Base-by-base conservation (phyloP, 257 asterid genomes). In the Rubia yunnanensis region DNA sequence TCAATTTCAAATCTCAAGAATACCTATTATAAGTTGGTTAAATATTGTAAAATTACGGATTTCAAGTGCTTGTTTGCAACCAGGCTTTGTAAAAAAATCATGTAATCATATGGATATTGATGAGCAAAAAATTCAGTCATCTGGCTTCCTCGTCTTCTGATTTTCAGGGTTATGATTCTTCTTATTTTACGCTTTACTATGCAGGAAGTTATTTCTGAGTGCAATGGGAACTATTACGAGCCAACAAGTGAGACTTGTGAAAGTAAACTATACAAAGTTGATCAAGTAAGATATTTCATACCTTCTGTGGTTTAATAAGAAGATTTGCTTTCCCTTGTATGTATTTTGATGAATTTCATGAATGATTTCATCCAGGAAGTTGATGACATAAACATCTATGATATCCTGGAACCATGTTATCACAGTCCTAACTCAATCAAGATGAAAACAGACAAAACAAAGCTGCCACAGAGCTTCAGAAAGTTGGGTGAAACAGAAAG, bases 401-500 rank as follows among this genome's bases (percentile, higher is more conserved):
- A 92, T 80, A 89, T 83, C 78, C 92, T 92, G 24, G 96, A 92
- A 80, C 97, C 96, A 3, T 92, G 99, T 81, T 92, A 89, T 73
- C 94, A 92, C 64, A 74, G 61, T 58, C 67, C 81, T 30, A 61
- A 52, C n/a, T 35, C 79, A 15, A 82, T 83, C 64, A 70, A 36
- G 44, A 79, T 73, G 67, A 64, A 30, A 69, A 69, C 73, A 5
- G 77, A 57, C 55, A 71, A 74, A 70, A 41, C 70, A 54, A 84
- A 73, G 46, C 66, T 87, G 83, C 96, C 99, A 3, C 73, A 28
- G 38, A 92, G 99, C 85, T 92, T 92, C 72, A 85, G 99, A 79
- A 87, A 74, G 74, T 73, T 92, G 70, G 99, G 99, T 11, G 99
- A 92, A 82, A 92, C 97, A 14, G 84, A 87, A 56, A 87, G 89